Percentiles rank a stretch among this genome's conserved stretches.
These are phyloP conservation scores for Apiospora hydei DNA, from an alignment of 2,329 filamentous ascomycete genomes.

Conservation along the genomic window DNA sequence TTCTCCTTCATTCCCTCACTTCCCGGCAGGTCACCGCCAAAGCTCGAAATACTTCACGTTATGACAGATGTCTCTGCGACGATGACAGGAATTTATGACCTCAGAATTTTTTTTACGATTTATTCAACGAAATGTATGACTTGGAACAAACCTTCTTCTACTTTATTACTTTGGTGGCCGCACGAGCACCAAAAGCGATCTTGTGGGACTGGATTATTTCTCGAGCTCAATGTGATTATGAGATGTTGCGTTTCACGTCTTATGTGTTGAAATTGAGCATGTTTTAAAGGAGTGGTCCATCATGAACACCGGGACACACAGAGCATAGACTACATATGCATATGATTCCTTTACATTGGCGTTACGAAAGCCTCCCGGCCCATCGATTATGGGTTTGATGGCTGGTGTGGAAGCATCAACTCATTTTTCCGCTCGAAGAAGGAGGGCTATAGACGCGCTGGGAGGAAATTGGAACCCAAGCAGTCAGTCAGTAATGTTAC, in stretches of 20 bases:
- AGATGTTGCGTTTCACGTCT: conserved; percentile 16
- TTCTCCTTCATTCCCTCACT: conserved; percentile 36
- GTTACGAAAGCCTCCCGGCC: not conserved
- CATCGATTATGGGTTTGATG: not conserved
- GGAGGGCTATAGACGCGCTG: conserved; percentile 9
- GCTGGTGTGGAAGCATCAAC: conserved; percentile 7
- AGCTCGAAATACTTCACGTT: conserved; percentile 37
- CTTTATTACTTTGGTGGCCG: conserved; percentile 17
- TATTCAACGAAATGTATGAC: conserved; percentile 46
- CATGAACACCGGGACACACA: conserved; percentile 21
- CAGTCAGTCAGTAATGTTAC: not conserved
- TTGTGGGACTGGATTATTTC: conserved; percentile 16
- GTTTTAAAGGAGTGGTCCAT: not conserved
- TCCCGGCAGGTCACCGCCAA: conserved; percentile 42
- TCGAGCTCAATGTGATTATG: conserved; percentile 21
- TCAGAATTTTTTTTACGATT: conserved; percentile 36
- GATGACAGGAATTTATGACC: conserved; percentile 43
- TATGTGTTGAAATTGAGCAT: conserved; percentile 17
- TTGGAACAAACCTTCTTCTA: conserved; percentile 27
- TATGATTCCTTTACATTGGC: conserved; percentile 19
- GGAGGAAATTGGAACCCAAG: not conserved
- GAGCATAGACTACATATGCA: conserved; percentile 26
- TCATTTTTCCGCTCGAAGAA: conserved; percentile 2
- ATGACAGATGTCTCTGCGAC: conserved; percentile 31
- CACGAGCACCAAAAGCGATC: conserved; percentile 22